Evolutionary conservation across 2,329 filamentous ascomycete genomes (phyloP).

Genomic region (Talaromyces sp.): DNA sequence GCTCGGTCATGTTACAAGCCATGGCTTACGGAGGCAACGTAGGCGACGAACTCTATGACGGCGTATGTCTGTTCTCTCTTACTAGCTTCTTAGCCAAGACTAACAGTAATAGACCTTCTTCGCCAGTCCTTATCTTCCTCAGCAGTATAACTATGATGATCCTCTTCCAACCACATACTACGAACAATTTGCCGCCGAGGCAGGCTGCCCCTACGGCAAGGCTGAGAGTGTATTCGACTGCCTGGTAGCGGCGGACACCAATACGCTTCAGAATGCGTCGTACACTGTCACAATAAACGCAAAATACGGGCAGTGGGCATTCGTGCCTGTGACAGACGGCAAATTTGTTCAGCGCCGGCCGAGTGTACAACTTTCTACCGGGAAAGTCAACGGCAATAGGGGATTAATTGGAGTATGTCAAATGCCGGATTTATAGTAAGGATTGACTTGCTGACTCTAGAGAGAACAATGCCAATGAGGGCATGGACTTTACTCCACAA

Average conservation of each 20-base stretch:
- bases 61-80: slow-evolving; percentile 3
- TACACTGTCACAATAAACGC: slow-evolving; percentile 37
- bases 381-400: slow-evolving; percentile 42
- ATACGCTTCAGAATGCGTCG: slow-evolving; percentile 38
- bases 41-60: slow-evolving; percentile 6
- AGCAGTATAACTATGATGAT: slow-evolving; percentile 53
- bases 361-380: slow-evolving; percentile 43
- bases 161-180: slow-evolving; percentile 47
- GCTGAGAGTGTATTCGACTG: slow-evolving; percentile 42
- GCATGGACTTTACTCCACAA: slow-evolving; percentile 40
- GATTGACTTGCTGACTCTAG: background rate
- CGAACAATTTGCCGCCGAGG: slow-evolving; percentile 44
- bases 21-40: slow-evolving; percentile 17
- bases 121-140: slow-evolving; percentile 55
- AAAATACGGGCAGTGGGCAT: slow-evolving; percentile 47
- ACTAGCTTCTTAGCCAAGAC: background rate
- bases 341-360: slow-evolving; percentile 51
- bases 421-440: background rate
- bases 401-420: slow-evolving; percentile 35
- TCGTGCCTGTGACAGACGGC: slow-evolving; percentile 51
- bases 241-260: slow-evolving; percentile 34
- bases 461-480: slow-evolving; percentile 46
- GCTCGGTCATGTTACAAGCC: slow-evolving; percentile 20
- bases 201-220: slow-evolving; percentile 39
- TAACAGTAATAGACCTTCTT: slow-evolving; percentile 32